These are phyloP conservation scores for Xeromyces bisporus DNA, from an alignment of 495 filamentous ascomycete genomes.

Conservation along the genomic window DNA sequence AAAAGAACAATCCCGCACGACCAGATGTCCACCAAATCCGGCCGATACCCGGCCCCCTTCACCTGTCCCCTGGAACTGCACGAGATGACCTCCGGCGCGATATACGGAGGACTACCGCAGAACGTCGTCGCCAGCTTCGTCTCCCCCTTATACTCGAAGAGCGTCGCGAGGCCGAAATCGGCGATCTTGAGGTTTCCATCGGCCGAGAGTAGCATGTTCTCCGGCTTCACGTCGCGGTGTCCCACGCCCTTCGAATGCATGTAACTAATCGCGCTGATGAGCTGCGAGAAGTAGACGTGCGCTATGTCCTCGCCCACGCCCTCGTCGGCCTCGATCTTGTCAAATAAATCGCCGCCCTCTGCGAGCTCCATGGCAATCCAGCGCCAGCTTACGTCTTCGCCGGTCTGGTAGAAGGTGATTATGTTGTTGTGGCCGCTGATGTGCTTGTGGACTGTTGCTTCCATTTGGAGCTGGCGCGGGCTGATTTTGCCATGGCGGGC, in stretches of 20 bases:
- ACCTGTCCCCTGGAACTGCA: slow-evolving; percentile 27
- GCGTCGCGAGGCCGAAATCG: slow-evolving; percentile 89
- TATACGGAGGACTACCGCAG: slow-evolving; percentile 93
- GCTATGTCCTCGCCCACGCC: slow-evolving; percentile 85
- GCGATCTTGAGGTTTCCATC: slow-evolving; percentile 87
- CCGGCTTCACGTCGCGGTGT: slow-evolving; percentile 81
- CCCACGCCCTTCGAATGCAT: slow-evolving; percentile 88
- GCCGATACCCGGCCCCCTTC: slow-evolving; percentile 53
- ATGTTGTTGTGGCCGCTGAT: slow-evolving; percentile 83
- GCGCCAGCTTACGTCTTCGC: slow-evolving; percentile 77
- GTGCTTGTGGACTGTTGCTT: slow-evolving; percentile 73
- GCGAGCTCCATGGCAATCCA: slow-evolving; percentile 99
- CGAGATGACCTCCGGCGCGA: slow-evolving; percentile 79
- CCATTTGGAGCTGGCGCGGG: slow-evolving; percentile 71
- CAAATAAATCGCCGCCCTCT: slow-evolving; percentile 91
- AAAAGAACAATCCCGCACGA: slow-evolving; percentile 94
- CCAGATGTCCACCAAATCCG: slow-evolving; percentile 87
- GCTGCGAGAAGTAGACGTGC: slow-evolving; percentile 88
- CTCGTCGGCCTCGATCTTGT: slow-evolving; percentile 96
- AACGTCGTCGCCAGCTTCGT: slow-evolving; percentile 68
- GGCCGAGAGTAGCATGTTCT: slow-evolving; percentile 70
- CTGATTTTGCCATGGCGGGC: slow-evolving; percentile 74
- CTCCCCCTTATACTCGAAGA: slow-evolving; percentile 75
- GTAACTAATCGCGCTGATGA: slow-evolving; percentile 77
- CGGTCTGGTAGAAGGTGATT: slow-evolving; percentile 75